A percentile compares a stretch with the other conserved stretches of the same genome.
Conservation (phyloP, 208 protist genomes). For the Crithidia mellificae region DNA sequence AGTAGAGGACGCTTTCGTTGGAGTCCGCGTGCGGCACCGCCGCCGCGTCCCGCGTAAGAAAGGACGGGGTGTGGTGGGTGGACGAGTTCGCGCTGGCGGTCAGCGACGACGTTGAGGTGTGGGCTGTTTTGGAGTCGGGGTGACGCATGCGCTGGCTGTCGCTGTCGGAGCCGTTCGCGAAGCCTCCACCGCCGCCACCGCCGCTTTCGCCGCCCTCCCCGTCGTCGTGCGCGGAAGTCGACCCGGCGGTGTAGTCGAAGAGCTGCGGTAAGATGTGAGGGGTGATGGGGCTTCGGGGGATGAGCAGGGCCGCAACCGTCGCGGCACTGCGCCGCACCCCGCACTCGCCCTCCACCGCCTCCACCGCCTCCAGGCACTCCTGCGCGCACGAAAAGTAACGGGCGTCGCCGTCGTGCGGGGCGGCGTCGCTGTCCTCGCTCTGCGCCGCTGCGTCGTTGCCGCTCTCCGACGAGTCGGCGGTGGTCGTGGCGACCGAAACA, state of each 20-base stretch:
- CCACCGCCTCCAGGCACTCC: background rate
- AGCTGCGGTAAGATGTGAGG: conserved; percentile 11
- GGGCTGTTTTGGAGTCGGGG: background rate
- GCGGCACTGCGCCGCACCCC: background rate
- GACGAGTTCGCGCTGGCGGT: conserved; percentile 6
- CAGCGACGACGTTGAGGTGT: conserved; percentile 8
- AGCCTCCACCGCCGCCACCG: background rate
- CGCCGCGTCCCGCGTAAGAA: background rate
- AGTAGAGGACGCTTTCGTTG: background rate
- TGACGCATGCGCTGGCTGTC: conserved; percentile 7
- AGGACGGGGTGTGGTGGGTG: background rate
- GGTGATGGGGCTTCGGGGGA: background rate
- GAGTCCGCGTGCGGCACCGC: background rate
- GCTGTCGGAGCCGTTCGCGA: conserved; percentile 1
- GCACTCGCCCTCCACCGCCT: conserved; percentile 1
- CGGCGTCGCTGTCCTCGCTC: conserved; percentile 8
- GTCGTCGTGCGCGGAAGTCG: background rate
- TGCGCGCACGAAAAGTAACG: background rate
- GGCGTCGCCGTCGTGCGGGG: background rate
- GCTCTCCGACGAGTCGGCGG: conserved; percentile 12
- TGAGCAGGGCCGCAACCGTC: too few relatives aligned
- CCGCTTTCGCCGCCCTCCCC: too few relatives aligned
- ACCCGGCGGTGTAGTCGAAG: conserved; percentile 4
- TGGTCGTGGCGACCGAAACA: conserved; percentile 4
- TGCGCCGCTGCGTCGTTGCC: conserved; percentile 2